phyloP scores from a whole-genome alignment of 805 yeast species.

The Yarrowia sp. region DNA sequence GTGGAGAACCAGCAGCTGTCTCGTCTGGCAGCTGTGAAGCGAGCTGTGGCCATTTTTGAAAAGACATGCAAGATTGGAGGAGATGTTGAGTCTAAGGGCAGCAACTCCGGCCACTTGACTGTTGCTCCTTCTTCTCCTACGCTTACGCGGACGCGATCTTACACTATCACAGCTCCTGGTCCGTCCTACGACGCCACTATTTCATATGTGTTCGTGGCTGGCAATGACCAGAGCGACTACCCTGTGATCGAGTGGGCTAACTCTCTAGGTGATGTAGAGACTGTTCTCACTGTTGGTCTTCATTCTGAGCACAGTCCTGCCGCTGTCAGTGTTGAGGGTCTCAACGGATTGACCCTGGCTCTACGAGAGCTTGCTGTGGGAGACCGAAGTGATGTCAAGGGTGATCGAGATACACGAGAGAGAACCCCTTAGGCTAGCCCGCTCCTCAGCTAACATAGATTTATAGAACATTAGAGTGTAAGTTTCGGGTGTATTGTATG shows the following conservation, averaged over 20 bases:
- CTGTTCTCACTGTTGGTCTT: slow-evolving; percentile 21
- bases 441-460: slow-evolving; percentile 6
- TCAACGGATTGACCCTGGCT: slow-evolving; percentile 20
- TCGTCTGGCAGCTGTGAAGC: slow-evolving; percentile 17
- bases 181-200: slow-evolving; percentile 22
- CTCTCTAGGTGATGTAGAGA: slow-evolving; percentile 14
- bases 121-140: slow-evolving; percentile 9
- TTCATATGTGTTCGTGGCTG: slow-evolving; percentile 19
- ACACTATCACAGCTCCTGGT: slow-evolving; percentile 12
- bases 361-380: slow-evolving; percentile 12
- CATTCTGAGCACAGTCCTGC: slow-evolving; percentile 20
- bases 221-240: slow-evolving; percentile 17
- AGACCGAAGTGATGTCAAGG: slow-evolving; percentile 8
- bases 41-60: slow-evolving; percentile 10
- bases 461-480: slow-evolving; percentile 10
- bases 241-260: slow-evolving; percentile 25
- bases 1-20: slow-evolving; percentile 24
- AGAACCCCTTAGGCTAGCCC: neutral
- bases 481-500: neutral
- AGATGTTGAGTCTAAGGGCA: slow-evolving; percentile 1
- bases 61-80: slow-evolving; percentile 15
- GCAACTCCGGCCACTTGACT: neutral
- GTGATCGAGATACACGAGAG: neutral
- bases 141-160: neutral
- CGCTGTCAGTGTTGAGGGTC: slow-evolving; percentile 15